Evolutionary conservation across 2,329 filamentous ascomycete genomes (phyloP).

Genomic region (Colletotrichum sp.): DNA sequence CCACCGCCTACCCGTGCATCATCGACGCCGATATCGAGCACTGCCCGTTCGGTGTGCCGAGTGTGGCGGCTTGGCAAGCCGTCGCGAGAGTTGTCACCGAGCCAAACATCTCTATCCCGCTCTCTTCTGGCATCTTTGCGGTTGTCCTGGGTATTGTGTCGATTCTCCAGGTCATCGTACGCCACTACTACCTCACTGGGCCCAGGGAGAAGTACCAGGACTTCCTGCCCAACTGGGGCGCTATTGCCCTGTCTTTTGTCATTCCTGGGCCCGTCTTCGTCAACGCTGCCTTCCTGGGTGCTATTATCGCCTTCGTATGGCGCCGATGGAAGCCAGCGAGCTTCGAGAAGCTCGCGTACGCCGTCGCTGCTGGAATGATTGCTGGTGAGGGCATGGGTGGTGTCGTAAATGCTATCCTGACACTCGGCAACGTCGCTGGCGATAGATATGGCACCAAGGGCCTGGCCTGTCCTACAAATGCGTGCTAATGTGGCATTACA

Average conservation of each 20-base stretch:
- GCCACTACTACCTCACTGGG: conserved; percentile 60
- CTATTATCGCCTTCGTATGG: conserved; percentile 58
- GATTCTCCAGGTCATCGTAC: conserved; percentile 54
- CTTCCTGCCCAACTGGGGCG: conserved; percentile 68
- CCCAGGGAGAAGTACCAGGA: conserved; percentile 56
- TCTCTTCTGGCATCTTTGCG: conserved; percentile 60
- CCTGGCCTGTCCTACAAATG: conserved; percentile 33
- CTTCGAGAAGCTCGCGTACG: conserved; percentile 65
- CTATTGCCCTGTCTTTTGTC: conserved; percentile 63
- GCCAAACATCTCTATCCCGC: conserved; percentile 59
- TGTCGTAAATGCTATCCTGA: conserved; percentile 46
- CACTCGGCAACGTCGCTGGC: conserved; percentile 36
- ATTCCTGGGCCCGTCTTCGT: conserved; percentile 61
- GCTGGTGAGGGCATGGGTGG: conserved; percentile 69
- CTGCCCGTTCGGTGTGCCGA: conserved; percentile 62
- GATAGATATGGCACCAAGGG: conserved; percentile 33
- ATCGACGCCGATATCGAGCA: conserved; percentile 46
- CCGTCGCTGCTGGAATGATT: conserved; percentile 64
- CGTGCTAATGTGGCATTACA: conserved; percentile 24
- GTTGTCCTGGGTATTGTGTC: conserved; percentile 59
- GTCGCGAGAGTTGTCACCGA: conserved; percentile 65
- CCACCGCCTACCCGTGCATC: conserved; percentile 67
- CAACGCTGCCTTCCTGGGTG: conserved; percentile 63
- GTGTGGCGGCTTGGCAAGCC: conserved; percentile 65
- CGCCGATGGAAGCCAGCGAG: conserved; percentile 53